phyloP scores from a whole-genome alignment of 1,284 basidiomycete species.

The Cutaneotrichosporon sp. region DNA sequence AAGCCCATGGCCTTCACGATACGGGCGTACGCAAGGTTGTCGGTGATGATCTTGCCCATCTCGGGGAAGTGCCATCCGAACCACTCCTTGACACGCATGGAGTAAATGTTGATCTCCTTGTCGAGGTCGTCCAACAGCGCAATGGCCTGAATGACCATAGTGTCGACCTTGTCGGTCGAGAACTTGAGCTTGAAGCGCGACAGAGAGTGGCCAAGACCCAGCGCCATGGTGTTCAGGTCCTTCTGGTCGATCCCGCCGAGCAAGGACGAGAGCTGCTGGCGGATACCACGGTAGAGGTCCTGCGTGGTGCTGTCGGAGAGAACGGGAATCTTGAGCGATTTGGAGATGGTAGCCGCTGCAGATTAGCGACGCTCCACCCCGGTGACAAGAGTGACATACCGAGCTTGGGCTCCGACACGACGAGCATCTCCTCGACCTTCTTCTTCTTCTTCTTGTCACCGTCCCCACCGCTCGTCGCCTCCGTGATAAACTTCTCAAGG shows the following conservation, averaged over 20 bases:
- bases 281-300: conserved; percentile 94
- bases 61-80: conserved; percentile 99
- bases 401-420: conserved; percentile 86
- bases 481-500: conserved; percentile 86
- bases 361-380: no score
- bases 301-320: conserved; percentile 59
- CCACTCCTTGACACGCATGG: conserved; percentile 99
- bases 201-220: conserved; percentile 93
- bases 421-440: conserved; percentile 71
- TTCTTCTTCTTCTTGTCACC: conserved; percentile 58
- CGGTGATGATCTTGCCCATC: conserved; percentile 95
- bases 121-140: conserved; percentile 97
- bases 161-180: conserved; percentile 98
- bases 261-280: conserved; percentile 78
- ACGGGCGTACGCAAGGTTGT: conserved; percentile 96
- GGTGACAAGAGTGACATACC: conserved; percentile 67
- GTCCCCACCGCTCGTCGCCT: conserved; percentile 61
- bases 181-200: conserved; percentile 99
- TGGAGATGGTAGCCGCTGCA: conserved; percentile 75
- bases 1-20: conserved; percentile 85
- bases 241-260: conserved; percentile 89
- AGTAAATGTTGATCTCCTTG: conserved; percentile 99
- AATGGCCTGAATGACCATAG: conserved; percentile 98
- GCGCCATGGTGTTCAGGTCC: conserved; percentile 93
- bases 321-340: conserved; percentile 91